Evolutionary conservation across 2,329 filamentous ascomycete genomes (phyloP), one percentile per base, ranked within the genome.

Genomic region (Trichoderma endophyticum): DNA sequence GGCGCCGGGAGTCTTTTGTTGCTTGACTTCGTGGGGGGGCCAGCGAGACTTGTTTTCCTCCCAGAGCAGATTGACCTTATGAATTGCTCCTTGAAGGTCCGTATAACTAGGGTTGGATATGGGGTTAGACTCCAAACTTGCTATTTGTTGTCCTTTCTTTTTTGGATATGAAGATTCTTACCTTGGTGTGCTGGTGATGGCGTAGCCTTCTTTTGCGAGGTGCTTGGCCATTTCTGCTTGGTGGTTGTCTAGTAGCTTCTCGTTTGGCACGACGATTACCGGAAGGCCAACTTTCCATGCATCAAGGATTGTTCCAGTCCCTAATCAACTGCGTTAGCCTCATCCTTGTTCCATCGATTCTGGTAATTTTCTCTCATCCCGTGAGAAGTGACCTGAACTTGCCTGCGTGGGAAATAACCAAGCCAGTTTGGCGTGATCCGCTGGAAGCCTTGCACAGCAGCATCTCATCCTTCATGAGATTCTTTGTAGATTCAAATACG

Each of bases 321-420:
- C 95, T 97, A 8, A 3, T 43, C 18, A 5, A 3, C 3, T 30
- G 2, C 11, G 11, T 71, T 26, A 70, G 68, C 15, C n/a, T 21
- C 21, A 21, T 21, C 21, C 21, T 2, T 1, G 21, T 7, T 30
- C 6, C 28, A 30, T 7, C 28, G 6, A 30, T 6, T 30, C 4
- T 30, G 28, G 28, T 30, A 30, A 30, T 30, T 30, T 30, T 30
- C 28, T 30, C 28, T 30, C 28, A 30, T 30, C 1, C 6, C 28
- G 28, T 6, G 28, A 30, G 28, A 30, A 30, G 6, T 30, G 28
- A 30, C 28, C 28, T 6, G 28, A 30, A 30, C 28, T 30, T 30
- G 95, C 95, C 96, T 74, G 94, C 95, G 84, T 99, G 96, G 59
- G 92, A 94, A 72, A 99, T 92, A 36, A 98, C 88, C 21, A 96